A percentile compares a stretch with the other conserved stretches of the same genome.
Conservation (phyloP, 768 basidiomycete species). For the Suillus luteus region DNA sequence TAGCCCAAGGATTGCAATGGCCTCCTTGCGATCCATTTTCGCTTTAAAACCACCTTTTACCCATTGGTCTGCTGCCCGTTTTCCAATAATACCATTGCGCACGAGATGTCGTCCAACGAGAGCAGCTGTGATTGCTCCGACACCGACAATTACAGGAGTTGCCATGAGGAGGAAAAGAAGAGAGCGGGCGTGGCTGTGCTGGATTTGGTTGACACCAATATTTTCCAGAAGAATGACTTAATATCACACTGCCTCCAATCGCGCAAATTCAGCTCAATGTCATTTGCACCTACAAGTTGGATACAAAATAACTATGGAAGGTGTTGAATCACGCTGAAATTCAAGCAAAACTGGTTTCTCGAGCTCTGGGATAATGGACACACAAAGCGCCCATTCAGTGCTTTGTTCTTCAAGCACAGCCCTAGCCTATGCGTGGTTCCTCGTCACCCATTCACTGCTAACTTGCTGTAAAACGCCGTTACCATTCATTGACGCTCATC, state of each 20-base stretch:
- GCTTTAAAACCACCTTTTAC: constrained; percentile 91
- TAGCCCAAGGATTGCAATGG: constrained; percentile 86
- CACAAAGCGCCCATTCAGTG: background rate
- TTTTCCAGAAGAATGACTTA: background rate
- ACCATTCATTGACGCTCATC: constrained; percentile 7
- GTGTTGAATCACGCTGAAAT: background rate
- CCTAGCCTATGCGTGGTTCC: background rate
- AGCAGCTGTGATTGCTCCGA: constrained; percentile 77
- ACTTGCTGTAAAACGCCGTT: constrained; percentile 6
- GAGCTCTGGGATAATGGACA: background rate
- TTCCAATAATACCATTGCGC: constrained; percentile 59
- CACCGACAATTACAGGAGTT: constrained; percentile 74
- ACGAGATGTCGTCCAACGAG: constrained; percentile 73
- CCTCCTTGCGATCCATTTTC: constrained; percentile 97
- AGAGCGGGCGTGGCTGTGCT: constrained; percentile 5
- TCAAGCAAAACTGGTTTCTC: background rate
- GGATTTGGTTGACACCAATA: background rate
- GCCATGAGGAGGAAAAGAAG: constrained; percentile 52
- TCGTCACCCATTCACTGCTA: background rate
- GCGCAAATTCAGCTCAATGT: background rate
- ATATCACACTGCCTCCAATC: background rate
- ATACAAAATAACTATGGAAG: background rate
- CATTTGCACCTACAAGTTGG: background rate
- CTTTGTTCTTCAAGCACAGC: constrained; percentile 3
- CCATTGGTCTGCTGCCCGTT: constrained; percentile 76